Percentiles rank a stretch among this genome's conserved stretches.
Evolutionary conservation across 768 basidiomycete species (phyloP).

Genomic region (Sporobolomyces pararoseus): DNA sequence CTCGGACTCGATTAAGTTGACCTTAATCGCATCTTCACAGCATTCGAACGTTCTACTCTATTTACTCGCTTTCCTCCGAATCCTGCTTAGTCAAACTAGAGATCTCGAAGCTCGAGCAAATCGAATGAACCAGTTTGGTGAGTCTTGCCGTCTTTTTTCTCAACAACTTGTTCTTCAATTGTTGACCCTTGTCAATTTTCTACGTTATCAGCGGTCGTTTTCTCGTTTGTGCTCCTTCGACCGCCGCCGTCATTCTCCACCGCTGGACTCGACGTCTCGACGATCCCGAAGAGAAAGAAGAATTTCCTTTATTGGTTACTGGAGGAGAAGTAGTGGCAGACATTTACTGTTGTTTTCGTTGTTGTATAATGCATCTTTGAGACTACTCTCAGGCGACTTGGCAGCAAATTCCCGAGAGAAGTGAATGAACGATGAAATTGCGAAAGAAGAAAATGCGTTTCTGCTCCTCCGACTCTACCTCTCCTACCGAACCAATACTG

Average conservation of each 20-base stretch:
- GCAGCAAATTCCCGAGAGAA: too few relatives aligned
- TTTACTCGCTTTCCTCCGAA: neutral
- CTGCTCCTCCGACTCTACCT: too few relatives aligned
- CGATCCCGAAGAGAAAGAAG: neutral
- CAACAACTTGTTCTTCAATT: too few relatives aligned
- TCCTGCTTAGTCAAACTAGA: neutral
- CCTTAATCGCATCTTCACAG: too few relatives aligned
- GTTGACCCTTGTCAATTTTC: neutral
- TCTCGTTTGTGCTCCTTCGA: slow-evolving; percentile 35
- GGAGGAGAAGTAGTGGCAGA: neutral
- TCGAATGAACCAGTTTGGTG: slow-evolving; percentile 26
- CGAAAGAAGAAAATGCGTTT: too few relatives aligned
- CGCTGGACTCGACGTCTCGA: neutral
- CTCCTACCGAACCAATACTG: too few relatives aligned
- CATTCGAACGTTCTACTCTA: neutral
- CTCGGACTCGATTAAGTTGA: neutral
- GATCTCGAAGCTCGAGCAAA: neutral
- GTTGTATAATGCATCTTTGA: neutral
- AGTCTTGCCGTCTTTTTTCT: neutral
- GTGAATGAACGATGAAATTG: too few relatives aligned
- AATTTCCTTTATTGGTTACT: slow-evolving; percentile 1
- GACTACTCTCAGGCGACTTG: too few relatives aligned
- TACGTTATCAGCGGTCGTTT: neutral
- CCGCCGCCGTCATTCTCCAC: neutral
- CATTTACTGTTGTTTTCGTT: neutral